Evolutionary conservation across 192 early-diverging fungal species (phyloP).

Genomic region (Spizellomyces sp.): DNA sequence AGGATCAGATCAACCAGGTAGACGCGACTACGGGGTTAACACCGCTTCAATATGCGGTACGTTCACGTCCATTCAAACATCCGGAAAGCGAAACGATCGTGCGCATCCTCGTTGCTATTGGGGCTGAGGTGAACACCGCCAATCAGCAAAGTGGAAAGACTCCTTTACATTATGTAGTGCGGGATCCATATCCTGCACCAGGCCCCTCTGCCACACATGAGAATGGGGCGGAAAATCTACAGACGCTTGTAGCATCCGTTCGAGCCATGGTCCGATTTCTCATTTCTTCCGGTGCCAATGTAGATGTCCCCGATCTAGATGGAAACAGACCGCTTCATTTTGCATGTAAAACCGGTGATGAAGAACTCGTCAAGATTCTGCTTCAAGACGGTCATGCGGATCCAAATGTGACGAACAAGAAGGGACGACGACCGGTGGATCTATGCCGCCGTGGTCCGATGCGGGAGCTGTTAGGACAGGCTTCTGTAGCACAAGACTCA

Average conservation of each 20-base stretch:
- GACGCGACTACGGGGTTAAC: slow-evolving; percentile 64
- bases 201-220: background rate
- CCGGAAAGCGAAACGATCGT: slow-evolving; percentile 40
- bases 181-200: background rate
- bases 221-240: background rate
- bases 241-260: background rate
- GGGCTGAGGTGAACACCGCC: slow-evolving; percentile 30
- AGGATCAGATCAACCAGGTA: slow-evolving; percentile 34
- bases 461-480: too few relatives aligned
- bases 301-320: slow-evolving; percentile 13
- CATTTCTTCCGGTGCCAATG: slow-evolving; percentile 11
- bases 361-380: slow-evolving; percentile 8
- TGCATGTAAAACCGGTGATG: slow-evolving; percentile 5
- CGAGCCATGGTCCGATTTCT: slow-evolving; percentile 17
- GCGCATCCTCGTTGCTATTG: slow-evolving; percentile 28
- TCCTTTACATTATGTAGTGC: slow-evolving; percentile 30
- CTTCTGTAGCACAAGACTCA: too few relatives aligned
- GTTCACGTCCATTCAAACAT: slow-evolving; percentile 50
- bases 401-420: slow-evolving; percentile 13
- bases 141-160: slow-evolving; percentile 39
- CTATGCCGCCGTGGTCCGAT: background rate
- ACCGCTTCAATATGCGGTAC: slow-evolving; percentile 61
- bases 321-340: slow-evolving; percentile 26
- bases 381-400: slow-evolving; percentile 10
- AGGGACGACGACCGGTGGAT: slow-evolving; percentile 15